Evolutionary conservation across 2,329 filamentous ascomycete genomes (phyloP), one percentile per base, ranked within the genome.

Genomic region (Aspergillus sp.): DNA sequence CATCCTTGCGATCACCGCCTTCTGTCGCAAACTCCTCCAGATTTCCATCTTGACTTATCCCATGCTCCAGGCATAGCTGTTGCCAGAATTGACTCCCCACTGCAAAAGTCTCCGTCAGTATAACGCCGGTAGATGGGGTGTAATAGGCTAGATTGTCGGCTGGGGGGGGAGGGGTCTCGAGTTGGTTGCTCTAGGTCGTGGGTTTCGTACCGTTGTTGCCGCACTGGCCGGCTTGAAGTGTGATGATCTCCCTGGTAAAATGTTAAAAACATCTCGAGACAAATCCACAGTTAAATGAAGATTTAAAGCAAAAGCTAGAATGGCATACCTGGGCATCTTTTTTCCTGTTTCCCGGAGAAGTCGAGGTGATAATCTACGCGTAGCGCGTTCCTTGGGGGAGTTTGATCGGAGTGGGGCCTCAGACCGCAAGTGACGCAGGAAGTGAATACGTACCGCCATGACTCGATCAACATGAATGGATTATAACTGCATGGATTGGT

Each of bases 41-140:
- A 74, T 98, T 98, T 58, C 95, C 95, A 78, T 98, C 92, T 73
- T 95, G 91, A 70, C 90, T 96, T 79, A 99, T 99, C 62, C 96
- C 95, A 74, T 99, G 95, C 78, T 99, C 95, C 74, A 93, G 90
- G 77, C 95, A 99, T 60, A 98, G 86, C 79, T 98, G 95, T 76
- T 98, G 93, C 95, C 95, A 99, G 79, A 99, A 99, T 74, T 98
- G 91, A 71, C 91, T 93, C 59, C 95, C 95, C 75, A 98, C 92
- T 96, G 70, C 40, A 60, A 31, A 27, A 54, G 15, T 51, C 51
- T 17, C 33, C 37, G 67, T 80, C 64, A 81, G 75, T 54, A 50
- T 52, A 37, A 47, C 49, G 44, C 59, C 62, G 56, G 17, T 23
- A 17, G 23, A 31, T 35, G n/a, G 45, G 14, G 11, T 31, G 17